Evolutionary conservation across 2,329 filamentous ascomycete species (phyloP), one percentile per base, ranked within the genome.

Genomic region (Trichoderma sp.): DNA sequence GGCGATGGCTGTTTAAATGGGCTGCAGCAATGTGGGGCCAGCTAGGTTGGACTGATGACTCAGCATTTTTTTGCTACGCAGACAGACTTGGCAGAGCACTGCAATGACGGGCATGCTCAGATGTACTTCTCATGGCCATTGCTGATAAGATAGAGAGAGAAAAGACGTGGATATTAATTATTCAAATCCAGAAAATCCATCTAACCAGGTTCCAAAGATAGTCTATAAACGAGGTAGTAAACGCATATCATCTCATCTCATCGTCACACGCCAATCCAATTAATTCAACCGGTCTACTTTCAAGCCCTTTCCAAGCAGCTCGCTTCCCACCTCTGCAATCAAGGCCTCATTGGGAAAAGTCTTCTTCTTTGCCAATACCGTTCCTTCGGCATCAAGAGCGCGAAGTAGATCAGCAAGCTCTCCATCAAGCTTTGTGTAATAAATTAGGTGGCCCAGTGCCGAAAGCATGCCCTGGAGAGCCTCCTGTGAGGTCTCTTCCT

Each of bases 321-420:
- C 85, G 5, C 69, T 70, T 2, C 84, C 86, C n/a, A 88, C 81
- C 74, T 88, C 86, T 1, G 67, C 70, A 18, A 93, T 76, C 55
- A 93, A 77, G 63, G 82, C 80, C 77, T 91, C 85, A 14, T 84
- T 80, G 1, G 85, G 83, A 72, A 91, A 90, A 1, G 77, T 74
- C 66, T 83, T 82, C 70, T 84, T 83, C 79, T 90, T 93, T 1
- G 76, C 81, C 43, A 83, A 69, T 1, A 97, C 83, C 0, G 87
- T 89, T 3, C 86, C 87, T 37, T 85, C 83, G 0, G 93, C 92
- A 76, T 94, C 93, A 84, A 97, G 86, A 0, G 89, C 90, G 68
- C 87, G 86, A 72, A 94, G 85, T n/a, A 97, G 80, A 77, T 97
- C 93, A 13, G 89, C 83, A n/a, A 97, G 77, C 72, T 94, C 91